Base-by-base conservation (phyloP, 1,139 yeast genomes). In the Nakaseomyces nivariensis region DNA sequence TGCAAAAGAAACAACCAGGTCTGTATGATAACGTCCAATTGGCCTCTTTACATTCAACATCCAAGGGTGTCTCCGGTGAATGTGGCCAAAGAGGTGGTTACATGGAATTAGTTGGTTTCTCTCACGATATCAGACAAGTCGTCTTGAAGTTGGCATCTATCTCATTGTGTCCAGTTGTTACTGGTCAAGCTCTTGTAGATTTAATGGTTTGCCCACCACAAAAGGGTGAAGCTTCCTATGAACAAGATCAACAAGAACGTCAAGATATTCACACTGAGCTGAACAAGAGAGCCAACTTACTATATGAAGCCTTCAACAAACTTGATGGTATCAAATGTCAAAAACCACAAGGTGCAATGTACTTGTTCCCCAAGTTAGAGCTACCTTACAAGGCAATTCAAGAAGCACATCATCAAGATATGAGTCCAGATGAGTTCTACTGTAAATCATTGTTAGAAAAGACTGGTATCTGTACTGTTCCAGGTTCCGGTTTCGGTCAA, bases 61-160 rank as follows among this genome's bases (percentile, higher is more conserved):
- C 97, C 22, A 92, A 92, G 71, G 98, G 98, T 66, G 87, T 89
- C 62, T 79, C 89, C 58, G 99, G 98, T 52, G 98, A 92, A 71
- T 92, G 98, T 75, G 98, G 98, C 52, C 98, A 92, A 72, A 82
- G 98, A 70, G 98, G 97, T 61, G 98, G 99, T 4, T 94, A 90
- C 73, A 86, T 92, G 95, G 98, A 92, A 69, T 72, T 90, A 11
- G 78, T 82, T 13, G 96, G 96, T 1, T 86, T 92, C 68, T 72
- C 77, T 27, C 73, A 74, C 4, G 90, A 84, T 46, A 83, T 90
- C 17, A 73, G 75, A 59, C 85, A 79, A 41, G 75, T 85, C 49
- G 74, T 92, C 49, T 75, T 85, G 69, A 92, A 92, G 69, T 74
- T 92, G 60, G 95, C 95, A 25, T 85, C 95, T 17, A 88, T 92